phyloP scores from a whole-genome alignment of 1,284 basidiomycete genomes.

The Phlebopus sp. region DNA sequence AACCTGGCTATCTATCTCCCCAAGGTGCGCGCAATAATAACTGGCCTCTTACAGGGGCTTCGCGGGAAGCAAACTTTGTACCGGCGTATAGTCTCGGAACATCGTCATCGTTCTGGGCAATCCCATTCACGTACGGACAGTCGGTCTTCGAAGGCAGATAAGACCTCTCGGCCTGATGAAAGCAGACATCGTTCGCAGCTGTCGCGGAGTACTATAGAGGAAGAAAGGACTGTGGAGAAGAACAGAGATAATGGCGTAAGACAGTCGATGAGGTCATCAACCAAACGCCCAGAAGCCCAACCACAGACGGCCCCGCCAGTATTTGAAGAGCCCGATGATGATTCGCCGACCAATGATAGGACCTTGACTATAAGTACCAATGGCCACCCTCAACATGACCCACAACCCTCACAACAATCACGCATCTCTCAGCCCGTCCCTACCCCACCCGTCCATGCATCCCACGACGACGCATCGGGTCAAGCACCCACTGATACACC shows the following conservation, averaged over 20 bases:
- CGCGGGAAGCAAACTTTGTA: slow-evolving; percentile 88
- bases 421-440: slow-evolving; percentile 16
- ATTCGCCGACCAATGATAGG: slow-evolving; percentile 19
- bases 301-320: slow-evolving; percentile 28
- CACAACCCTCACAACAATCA: slow-evolving; percentile 14
- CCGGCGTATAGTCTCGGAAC: slow-evolving; percentile 62
- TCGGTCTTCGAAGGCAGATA: slow-evolving; percentile 44
- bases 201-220: slow-evolving; percentile 34
- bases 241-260: slow-evolving; percentile 19
- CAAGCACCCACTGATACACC: slow-evolving; percentile 14
- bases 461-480: slow-evolving; percentile 5
- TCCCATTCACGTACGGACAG: slow-evolving; percentile 52
- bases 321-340: slow-evolving; percentile 33
- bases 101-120: slow-evolving; percentile 47
- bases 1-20: slow-evolving; percentile 91
- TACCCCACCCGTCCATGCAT: slow-evolving; percentile 2
- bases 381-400: slow-evolving; percentile 7
- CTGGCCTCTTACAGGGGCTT: slow-evolving; percentile 86
- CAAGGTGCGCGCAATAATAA: slow-evolving; percentile 90
- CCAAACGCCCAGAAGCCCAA: slow-evolving; percentile 18
- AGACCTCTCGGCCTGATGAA: slow-evolving; percentile 36
- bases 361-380: slow-evolving; percentile 6
- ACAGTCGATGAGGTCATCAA: slow-evolving; percentile 15
- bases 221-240: slow-evolving; percentile 21
- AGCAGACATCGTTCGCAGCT: slow-evolving; percentile 44